Evolutionary conservation across 2,329 filamentous ascomycete species (phyloP).

Genomic region (Claviceps maximensis): DNA sequence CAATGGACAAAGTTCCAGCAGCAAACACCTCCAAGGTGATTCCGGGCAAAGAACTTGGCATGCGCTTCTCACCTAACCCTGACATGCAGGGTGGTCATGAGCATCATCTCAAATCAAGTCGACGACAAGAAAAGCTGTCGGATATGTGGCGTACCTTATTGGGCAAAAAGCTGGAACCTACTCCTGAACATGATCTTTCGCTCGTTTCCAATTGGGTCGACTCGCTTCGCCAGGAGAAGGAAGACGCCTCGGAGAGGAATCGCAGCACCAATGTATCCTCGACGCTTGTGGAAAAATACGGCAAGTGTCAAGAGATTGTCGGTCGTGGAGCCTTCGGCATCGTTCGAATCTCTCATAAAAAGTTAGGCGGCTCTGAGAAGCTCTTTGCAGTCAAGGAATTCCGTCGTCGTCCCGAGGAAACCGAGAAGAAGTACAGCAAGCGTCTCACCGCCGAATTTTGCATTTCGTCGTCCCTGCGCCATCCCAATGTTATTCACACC

Average conservation of each 20-base stretch:
- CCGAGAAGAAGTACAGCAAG: slow-evolving; percentile 95
- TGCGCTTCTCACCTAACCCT: slow-evolving; percentile 38
- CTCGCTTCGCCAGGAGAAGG: slow-evolving; percentile 78
- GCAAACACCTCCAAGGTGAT: slow-evolving; percentile 17
- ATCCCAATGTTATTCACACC: slow-evolving; percentile 97
- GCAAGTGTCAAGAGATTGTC: slow-evolving; percentile 94
- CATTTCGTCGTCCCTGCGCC: slow-evolving; percentile 90
- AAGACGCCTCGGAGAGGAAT: slow-evolving; percentile 71
- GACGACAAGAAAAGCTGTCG: slow-evolving; percentile 85
- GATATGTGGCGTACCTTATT: slow-evolving; percentile 84
- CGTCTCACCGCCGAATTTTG: slow-evolving; percentile 95
- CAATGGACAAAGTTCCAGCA: slow-evolving; percentile 12
- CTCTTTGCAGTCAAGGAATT: slow-evolving; percentile 98
- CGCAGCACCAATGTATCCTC: slow-evolving; percentile 55
- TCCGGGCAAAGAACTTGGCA: slow-evolving; percentile 23
- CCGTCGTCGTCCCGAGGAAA: slow-evolving; percentile 83
- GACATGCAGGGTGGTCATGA: slow-evolving; percentile 59
- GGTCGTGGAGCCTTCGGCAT: slow-evolving; percentile 95
- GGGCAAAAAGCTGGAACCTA: slow-evolving; percentile 66
- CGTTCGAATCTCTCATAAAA: slow-evolving; percentile 94
- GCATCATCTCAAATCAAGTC: slow-evolving; percentile 79
- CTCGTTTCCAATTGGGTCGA: slow-evolving; percentile 95
- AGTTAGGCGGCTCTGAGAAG: slow-evolving; percentile 74
- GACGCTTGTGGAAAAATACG: slow-evolving; percentile 89
- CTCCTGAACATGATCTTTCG: slow-evolving; percentile 68